These are phyloP conservation scores for Salix udensis DNA, from an alignment of 345 rosid species.

Conservation along the genomic window DNA sequence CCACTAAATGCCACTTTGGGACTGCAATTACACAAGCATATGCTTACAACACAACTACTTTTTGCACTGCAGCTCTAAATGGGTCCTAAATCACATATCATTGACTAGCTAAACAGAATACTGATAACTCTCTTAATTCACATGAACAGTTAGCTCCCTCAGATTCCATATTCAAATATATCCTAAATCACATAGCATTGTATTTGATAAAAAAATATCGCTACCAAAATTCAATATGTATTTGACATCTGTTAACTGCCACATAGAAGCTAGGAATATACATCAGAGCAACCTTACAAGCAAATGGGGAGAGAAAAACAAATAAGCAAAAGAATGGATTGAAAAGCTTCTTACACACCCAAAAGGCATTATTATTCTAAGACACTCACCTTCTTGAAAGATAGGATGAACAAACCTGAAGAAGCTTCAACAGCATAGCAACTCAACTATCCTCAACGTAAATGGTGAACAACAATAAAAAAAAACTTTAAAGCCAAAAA, in stretches of 20 bases:
- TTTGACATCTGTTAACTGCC: conserved; percentile 37
- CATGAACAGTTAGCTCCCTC: background rate
- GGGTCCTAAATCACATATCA: background rate
- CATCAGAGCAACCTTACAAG: conserved; percentile 12
- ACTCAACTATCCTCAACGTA: conserved; percentile 12
- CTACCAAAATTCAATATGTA: conserved; percentile 13
- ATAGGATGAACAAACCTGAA: conserved; percentile 18
- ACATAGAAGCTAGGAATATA: conserved; percentile 33
- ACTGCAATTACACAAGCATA: background rate
- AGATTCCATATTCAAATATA: background rate
- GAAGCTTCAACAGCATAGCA: conserved; percentile 29
- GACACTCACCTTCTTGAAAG: conserved; percentile 27
- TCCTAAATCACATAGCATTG: background rate
- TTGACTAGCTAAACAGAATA: background rate
- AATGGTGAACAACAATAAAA: background rate
- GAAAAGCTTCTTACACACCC: conserved; percentile 21
- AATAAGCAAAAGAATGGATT: background rate
- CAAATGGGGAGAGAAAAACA: background rate
- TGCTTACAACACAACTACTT: background rate
- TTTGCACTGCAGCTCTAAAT: background rate
- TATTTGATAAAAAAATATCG: background rate
- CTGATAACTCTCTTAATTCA: background rate
- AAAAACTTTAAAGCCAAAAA: conserved; percentile 12
- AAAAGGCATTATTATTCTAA: conserved; percentile 20
- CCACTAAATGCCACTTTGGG: background rate